A percentile compares a stretch with the other conserved stretches of the same genome.
Conservation (phyloP, 768 basidiomycete species). For the Leccinum variicolor region DNA sequence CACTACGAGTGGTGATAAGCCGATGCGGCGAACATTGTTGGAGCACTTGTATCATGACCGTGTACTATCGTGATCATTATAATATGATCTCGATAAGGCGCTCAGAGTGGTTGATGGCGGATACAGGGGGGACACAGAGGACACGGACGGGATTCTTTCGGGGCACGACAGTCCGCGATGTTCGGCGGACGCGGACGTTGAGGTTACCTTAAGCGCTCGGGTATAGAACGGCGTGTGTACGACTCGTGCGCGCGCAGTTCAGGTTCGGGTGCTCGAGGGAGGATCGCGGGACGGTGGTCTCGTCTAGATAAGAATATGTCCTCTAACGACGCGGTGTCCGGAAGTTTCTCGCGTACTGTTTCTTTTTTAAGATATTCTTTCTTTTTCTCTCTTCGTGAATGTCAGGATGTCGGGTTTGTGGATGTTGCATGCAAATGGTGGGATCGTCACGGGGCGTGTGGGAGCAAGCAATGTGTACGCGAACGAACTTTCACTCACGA, state of each 20-base stretch:
- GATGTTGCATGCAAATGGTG: neutral
- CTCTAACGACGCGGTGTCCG: neutral
- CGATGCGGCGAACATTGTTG: neutral
- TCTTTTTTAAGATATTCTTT: neutral
- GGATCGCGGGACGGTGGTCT: neutral
- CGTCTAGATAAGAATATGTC: neutral
- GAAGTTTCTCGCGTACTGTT: neutral
- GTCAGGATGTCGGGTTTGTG: neutral
- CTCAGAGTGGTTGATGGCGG: conserved; percentile 8
- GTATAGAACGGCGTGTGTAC: neutral
- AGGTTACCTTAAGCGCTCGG: neutral
- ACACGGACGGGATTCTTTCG: neutral
- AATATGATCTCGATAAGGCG: neutral
- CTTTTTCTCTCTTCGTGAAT: neutral
- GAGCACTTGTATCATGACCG: neutral
- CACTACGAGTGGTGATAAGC: conserved; percentile 7
- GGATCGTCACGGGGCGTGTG: neutral
- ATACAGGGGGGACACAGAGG: neutral
- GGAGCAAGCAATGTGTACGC: neutral
- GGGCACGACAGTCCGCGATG: neutral
- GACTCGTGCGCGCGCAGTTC: neutral
- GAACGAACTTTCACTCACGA: neutral
- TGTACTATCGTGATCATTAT: neutral
- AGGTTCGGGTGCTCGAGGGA: conserved; percentile 6
- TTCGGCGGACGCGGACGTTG: neutral